Conservation (phyloP, 352 stramenopile species). For the Phytopythium chamaehyphon region DNA sequence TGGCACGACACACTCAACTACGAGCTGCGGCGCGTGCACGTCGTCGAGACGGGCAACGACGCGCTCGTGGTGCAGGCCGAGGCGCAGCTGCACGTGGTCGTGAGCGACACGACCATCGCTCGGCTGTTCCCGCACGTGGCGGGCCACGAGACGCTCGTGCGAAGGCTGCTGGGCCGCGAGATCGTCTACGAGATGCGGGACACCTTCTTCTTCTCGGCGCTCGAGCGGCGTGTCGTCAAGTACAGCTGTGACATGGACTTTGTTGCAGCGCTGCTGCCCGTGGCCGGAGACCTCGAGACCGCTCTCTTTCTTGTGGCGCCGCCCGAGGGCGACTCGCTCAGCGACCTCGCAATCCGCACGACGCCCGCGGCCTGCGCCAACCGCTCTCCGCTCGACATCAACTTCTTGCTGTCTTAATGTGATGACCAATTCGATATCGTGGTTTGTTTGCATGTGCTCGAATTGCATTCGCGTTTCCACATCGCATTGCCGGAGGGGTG, state of each 20-base stretch:
- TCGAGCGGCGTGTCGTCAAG: constrained; percentile 32
- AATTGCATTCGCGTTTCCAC: too few species aligned
- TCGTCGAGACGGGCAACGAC: constrained; percentile 26
- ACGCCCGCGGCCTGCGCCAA: constrained; percentile 14
- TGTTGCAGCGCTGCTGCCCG: constrained; percentile 22
- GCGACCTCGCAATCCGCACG: constrained; percentile 31
- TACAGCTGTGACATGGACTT: constrained; percentile 43
- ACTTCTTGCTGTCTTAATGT: constrained; percentile 42
- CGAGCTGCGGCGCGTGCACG: constrained; percentile 29
- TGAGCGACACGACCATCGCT: constrained; percentile 34
- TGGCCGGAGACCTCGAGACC: constrained; percentile 28
- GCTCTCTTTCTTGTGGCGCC: constrained; percentile 32
- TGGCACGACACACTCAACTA: constrained; percentile 37
- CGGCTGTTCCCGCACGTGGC: constrained; percentile 37
- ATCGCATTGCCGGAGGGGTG: too few species aligned
- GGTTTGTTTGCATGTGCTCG: too few species aligned
- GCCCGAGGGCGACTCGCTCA: constrained; percentile 25
- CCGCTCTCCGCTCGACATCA: constrained; percentile 28
- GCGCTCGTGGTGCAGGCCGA: constrained; percentile 31
- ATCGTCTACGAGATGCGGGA: constrained; percentile 37
- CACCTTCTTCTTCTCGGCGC: constrained; percentile 40
- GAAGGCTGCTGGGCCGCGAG: constrained; percentile 27
- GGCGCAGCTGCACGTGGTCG: constrained; percentile 24
- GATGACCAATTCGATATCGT: too few species aligned
- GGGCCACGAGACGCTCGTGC: constrained; percentile 14